Conservation (phyloP, 2,329 filamentous ascomycete species). For the Macrophomina phaseolina region DNA sequence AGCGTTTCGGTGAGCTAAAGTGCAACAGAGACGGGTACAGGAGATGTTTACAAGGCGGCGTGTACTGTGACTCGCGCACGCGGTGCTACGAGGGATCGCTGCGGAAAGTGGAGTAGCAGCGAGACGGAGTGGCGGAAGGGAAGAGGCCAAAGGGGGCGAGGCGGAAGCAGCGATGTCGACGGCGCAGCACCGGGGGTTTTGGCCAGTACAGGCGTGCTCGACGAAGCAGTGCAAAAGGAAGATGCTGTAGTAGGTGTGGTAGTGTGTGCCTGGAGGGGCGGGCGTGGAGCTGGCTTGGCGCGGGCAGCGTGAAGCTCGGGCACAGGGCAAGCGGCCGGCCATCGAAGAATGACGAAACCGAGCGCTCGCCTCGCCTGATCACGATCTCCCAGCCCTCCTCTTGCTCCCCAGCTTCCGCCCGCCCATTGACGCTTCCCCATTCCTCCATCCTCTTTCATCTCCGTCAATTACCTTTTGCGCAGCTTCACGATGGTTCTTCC, state of each 20-base stretch:
- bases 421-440: slow-evolving; percentile 15
- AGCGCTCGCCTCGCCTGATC: slow-evolving; percentile 13
- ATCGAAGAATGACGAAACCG: background rate
- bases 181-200: slow-evolving; percentile 4
- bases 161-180: slow-evolving; percentile 8
- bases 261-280: slow-evolving; percentile 7
- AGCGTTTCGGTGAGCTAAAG: background rate
- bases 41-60: slow-evolving; percentile 4
- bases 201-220: slow-evolving; percentile 7
- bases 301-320: slow-evolving; percentile 6
- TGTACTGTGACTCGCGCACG: slow-evolving; percentile 8
- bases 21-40: background rate
- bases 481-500: slow-evolving; percentile 49
- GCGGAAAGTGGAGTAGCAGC: slow-evolving; percentile 16
- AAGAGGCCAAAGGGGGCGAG: slow-evolving; percentile 28
- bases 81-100: slow-evolving; percentile 7
- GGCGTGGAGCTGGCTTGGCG: slow-evolving; percentile 15
- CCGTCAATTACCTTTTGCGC: slow-evolving; percentile 41
- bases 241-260: background rate
- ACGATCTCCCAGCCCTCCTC: slow-evolving; percentile 12
- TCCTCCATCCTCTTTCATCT: slow-evolving; percentile 34
- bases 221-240: background rate
- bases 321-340: background rate
- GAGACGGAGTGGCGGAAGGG: background rate
- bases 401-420: background rate